Conservation (phyloP, 768 basidiomycete genomes). For the Suillus fuscotomentosus region DNA sequence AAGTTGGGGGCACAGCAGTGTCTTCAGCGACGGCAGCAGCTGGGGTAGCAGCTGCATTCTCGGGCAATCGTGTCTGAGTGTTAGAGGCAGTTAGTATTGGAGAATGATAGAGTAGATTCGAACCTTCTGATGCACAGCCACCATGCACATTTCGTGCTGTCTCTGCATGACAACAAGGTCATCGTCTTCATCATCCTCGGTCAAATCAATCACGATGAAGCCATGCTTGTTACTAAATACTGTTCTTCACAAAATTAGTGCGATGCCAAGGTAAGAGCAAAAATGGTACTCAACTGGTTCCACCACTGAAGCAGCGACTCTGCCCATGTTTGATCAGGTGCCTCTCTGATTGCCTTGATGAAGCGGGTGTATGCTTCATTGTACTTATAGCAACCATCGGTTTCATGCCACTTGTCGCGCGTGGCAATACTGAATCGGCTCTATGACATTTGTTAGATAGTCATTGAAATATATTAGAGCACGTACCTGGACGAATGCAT, state of each 20-base stretch:
- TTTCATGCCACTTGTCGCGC: conserved; percentile 2
- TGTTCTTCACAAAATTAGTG: not conserved
- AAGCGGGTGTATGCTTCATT: conserved; percentile 5
- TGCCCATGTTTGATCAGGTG: not conserved
- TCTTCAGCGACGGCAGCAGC: not conserved
- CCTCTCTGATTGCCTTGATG: not conserved
- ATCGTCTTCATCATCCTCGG: not conserved
- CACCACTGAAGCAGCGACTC: not conserved
- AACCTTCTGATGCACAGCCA: not conserved
- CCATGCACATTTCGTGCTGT: not conserved
- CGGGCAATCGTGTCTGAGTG: not conserved
- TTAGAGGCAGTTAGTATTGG: not conserved
- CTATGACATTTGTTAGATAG: conserved; percentile 1
- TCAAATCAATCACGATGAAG: not conserved
- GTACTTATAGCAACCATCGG: conserved; percentile 5
- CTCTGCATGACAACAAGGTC: not conserved
- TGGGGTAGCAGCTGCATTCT: not conserved
- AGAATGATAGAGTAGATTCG: not conserved
- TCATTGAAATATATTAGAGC: too few species aligned
- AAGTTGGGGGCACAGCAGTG: not conserved
- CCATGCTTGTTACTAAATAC: not conserved
- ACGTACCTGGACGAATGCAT: too few species aligned
- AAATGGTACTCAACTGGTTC: not conserved
- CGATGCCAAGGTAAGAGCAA: not conserved
- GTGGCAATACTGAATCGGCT: not conserved